Evolutionary conservation across 768 basidiomycete genomes (phyloP), one percentile per base, ranked within the genome.

Genomic region (Nidula microcarpa): DNA sequence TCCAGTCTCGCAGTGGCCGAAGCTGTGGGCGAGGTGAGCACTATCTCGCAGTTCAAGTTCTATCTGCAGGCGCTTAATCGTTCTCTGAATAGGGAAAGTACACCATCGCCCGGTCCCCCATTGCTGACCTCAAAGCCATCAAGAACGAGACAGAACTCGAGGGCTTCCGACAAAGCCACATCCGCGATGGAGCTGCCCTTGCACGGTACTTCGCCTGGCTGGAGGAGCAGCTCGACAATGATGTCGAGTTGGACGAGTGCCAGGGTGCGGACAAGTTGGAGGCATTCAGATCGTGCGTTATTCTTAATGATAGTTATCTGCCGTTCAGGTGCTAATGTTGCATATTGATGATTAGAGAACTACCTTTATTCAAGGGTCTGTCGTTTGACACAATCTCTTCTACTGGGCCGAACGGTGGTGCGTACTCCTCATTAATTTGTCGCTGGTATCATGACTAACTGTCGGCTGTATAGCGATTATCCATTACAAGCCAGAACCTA

Each of bases 301-400:
- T 41, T 37, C 37, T 23, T 54, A 30, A 41, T 49, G 44, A 2
- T 23, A 23, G 23, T 23, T 23, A 14, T 50, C 7, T 49, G 18
- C 35, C 50, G 51, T 56, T 45, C 57, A 34, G 9, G 3, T 51
- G 23, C 32, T 30, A 43, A 39, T 53, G 17, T 30, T 55, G 30
- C 18, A 33, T n/a, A 6, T 32, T n/a, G 34, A 43, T 2, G 33
- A 23, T 23, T 53, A 94, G 93, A 7, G 84, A 94, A 63, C 77
- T 90, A 18, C 80, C 82, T 32, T 62, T 85, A 47, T 99, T 92
- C 79, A 85, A 80, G 58, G 96, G 96, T 0, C 71, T 95, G 11
- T 95, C 93, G 2, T 99, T 99, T 67, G 69, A 81, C 0, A 97
- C 97, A 0, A 98, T 99, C 51, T 97, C 94, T 0, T 88, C 91